Evolutionary conservation across 352 stramenopile genomes (phyloP).

Genomic region (Elongisporangium anandrum): DNA sequence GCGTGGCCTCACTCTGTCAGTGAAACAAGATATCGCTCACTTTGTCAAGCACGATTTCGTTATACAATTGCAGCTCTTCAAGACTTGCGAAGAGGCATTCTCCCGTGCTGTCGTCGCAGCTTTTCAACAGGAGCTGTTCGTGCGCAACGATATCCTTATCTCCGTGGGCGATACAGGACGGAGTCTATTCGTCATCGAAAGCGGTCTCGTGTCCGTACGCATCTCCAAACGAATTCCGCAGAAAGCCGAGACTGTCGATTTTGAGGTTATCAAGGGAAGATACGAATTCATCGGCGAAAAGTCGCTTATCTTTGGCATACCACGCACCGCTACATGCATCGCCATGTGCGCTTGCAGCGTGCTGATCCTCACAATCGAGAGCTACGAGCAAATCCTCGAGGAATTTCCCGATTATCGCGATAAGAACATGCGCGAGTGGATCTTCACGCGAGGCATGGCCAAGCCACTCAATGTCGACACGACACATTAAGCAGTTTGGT

Average conservation of each 20-base stretch:
- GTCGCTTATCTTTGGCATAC: slow-evolving; percentile 37
- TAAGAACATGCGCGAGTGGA: slow-evolving; percentile 44
- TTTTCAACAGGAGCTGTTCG: slow-evolving; percentile 42
- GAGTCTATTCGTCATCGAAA: slow-evolving; percentile 44
- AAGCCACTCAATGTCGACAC: neutral
- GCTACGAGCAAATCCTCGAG: slow-evolving; percentile 39
- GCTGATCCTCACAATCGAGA: slow-evolving; percentile 41
- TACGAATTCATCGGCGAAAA: slow-evolving; percentile 48
- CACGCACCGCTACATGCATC: slow-evolving; percentile 36
- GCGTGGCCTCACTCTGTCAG: slow-evolving; percentile 21
- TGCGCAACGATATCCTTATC: slow-evolving; percentile 49
- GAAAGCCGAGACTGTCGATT: no score
- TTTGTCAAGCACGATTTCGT: slow-evolving; percentile 31
- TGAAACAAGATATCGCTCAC: slow-evolving; percentile 28
- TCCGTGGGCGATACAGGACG: slow-evolving; percentile 21
- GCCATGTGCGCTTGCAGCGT: slow-evolving; percentile 37
- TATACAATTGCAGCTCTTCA: slow-evolving; percentile 37
- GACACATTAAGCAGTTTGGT: no score
- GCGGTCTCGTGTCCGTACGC: slow-evolving; percentile 25
- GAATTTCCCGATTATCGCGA: slow-evolving; percentile 44
- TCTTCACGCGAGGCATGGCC: slow-evolving; percentile 12
- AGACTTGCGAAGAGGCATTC: slow-evolving; percentile 32
- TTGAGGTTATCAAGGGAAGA: slow-evolving; percentile 33
- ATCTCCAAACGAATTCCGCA: slow-evolving; percentile 11
- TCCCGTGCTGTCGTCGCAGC: slow-evolving; percentile 28